These are phyloP conservation scores for Benincasa hispida DNA, from an alignment of 306 rosid species.

Conservation along the genomic window DNA sequence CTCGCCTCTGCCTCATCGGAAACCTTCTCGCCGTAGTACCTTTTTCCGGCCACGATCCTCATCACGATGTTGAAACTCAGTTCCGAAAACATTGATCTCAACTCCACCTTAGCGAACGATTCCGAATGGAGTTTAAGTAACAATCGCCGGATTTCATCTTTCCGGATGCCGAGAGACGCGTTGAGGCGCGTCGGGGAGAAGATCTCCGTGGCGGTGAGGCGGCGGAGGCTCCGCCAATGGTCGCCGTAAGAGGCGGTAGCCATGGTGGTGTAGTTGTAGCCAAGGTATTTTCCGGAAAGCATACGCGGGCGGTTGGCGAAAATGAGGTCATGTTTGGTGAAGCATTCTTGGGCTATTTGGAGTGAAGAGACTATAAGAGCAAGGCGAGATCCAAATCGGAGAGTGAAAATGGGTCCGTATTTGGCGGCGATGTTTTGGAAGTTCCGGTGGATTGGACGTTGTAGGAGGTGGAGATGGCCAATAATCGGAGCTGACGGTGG, in stretches of 20 bases:
- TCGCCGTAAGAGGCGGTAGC: constrained; percentile 30
- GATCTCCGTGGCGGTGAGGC: constrained; percentile 34
- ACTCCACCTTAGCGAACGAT: constrained; percentile 26
- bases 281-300: constrained; percentile 12
- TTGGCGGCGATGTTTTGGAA: constrained; percentile 15
- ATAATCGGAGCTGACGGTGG: constrained; percentile 34
- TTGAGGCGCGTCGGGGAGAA: constrained; percentile 22
- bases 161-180: constrained; percentile 17
- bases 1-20: constrained; percentile 22
- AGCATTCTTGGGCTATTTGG: background rate
- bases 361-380: constrained; percentile 26
- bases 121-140: constrained; percentile 12
- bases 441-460: constrained; percentile 20
- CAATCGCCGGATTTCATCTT: constrained; percentile 27
- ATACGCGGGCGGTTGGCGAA: constrained; percentile 28
- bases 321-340: background rate
- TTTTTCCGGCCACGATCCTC: constrained; percentile 51
- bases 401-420: constrained; percentile 25
- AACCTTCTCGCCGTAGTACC: constrained; percentile 29
- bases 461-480: constrained; percentile 36
- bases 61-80: constrained; percentile 36
- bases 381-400: constrained; percentile 17
- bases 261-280: constrained; percentile 23
- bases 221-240: constrained; percentile 61
- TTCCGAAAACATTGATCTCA: constrained; percentile 29